Evolutionary conservation across 139 green algal genomes (phyloP), one percentile per base, ranked within the genome.

Genomic region (Picochlorum sp.): DNA sequence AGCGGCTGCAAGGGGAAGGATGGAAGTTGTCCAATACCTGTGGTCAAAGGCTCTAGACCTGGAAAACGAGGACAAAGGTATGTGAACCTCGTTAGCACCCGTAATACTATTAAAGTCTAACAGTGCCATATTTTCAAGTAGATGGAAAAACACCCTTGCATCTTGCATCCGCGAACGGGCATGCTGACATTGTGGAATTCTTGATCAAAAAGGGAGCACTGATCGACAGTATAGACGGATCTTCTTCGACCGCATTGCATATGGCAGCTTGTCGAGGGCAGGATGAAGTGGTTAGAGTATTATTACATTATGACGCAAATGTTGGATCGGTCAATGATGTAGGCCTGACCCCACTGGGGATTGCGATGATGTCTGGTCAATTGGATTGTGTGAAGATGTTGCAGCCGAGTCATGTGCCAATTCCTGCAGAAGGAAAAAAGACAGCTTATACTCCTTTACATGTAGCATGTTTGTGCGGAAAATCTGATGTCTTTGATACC

Each of bases 171-270:
- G 28, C 65, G 45, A 62, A 62, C 18, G 74, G 66, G 18, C 57
- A 72, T 10, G 45, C 34, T 4, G 70, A 72, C 24, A 58, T 60
- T 28, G 70, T 72, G 31, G 57, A 56, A 4, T 75, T 77, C 44
- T 69, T 90, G 51, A 51, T 87, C 7, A 49, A 56, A 49, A 82
- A 77, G 51, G 72, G 77, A 16, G 76, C 70, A 5, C 88, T 81
- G 79, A 65, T 82, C 2, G 81, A 87, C 56, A 76, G 71, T 0
- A 66, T 73, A 8, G 81, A 91, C 52, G 62, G 16, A 9, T 23
- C 45, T 2, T 85, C 86, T 45, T 68, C 85, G 49, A 81, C 77
- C 8, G 69, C 79, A 6, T 73, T 91, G 20, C 86, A 92, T 70
- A 57, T 87, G 13, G 85, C 84, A 9, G 77, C 81, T 23, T 58